A percentile compares a stretch with the other conserved stretches of the same genome.
Evolutionary conservation across 257 asterid species (phyloP).

Genomic region (Przewalskia tangutica): DNA sequence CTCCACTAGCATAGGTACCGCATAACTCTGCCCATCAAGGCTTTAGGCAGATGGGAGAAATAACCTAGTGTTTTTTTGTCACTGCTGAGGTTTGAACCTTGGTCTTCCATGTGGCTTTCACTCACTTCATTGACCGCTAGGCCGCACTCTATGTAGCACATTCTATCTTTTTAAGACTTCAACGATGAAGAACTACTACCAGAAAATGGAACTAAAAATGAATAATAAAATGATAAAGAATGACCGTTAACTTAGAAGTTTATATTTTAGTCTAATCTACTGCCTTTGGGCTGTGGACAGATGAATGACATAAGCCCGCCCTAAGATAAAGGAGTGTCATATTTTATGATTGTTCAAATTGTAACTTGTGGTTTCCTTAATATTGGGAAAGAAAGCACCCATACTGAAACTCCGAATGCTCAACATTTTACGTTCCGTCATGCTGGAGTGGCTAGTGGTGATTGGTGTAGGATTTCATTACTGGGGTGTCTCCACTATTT

Average conservation of each 20-base stretch:
- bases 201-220: background rate
- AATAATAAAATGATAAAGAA: background rate
- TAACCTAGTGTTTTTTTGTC: background rate
- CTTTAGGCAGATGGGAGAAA: background rate
- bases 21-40: background rate
- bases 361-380: background rate
- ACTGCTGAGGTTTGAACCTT: background rate
- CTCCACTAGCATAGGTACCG: background rate
- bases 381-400: background rate
- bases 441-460: background rate
- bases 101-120: background rate
- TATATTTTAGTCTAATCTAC: background rate
- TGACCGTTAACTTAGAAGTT: background rate
- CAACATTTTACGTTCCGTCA: background rate
- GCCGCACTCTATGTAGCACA: background rate
- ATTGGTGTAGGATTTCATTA: background rate
- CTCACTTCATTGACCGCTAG: background rate
- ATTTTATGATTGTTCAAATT: background rate
- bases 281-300: slow-evolving; percentile 3
- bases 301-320: background rate
- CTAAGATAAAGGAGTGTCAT: background rate
- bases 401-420: background rate
- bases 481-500: background rate
- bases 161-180: background rate
- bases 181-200: background rate